Base-by-base conservation (phyloP, 2,329 filamentous ascomycete species). In the Escovopsis sp. region DNA sequence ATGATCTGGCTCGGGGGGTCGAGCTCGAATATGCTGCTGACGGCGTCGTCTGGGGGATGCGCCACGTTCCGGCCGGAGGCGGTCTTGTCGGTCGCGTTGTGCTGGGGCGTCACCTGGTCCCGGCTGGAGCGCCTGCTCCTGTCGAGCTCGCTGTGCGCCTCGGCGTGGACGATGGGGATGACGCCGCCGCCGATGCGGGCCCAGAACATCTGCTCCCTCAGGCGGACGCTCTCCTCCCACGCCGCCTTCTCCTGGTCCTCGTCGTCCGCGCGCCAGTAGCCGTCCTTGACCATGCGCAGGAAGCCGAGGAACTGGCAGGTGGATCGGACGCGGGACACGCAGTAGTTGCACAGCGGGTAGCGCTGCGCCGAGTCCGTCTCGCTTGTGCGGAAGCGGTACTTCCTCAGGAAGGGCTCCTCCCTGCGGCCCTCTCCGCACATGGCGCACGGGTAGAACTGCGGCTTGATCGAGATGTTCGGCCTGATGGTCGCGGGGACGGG, bases 171-270 rank as follows among this genome's bases (percentile, higher is more conserved):
- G 9, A 73, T 67, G 1, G 89, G 91, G 11, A 96, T 65, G 2
- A 98, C 86, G 12, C 91, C 91, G 25, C 88, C 91, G 24, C 89
- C 89, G 40, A 98, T 77, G 42, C 91, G 76, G 39, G 84, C 78
- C 91, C 91, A 98, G 58, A 98, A 98, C 83, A 98, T 94, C 51
- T 89, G 80, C 59, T 98, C 91, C 39, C 91, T 73, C 38, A 96
- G 63, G 27, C 82, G 76, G 10, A 95, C 83, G 43, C 86, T 86
- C 65, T 98, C 91, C 57, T 96, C 89, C 91, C 91, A 98, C 0
- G 87, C 86, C 25, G 78, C 76, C 55, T 83, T 85, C 61, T 93
- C 85, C 30, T 87, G 84, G 39, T 91, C 85, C 33, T 82, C 76
- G 43, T 83, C 84, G 37, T 88, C 84, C 11, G 82, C 80, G 39